Conservation (phyloP, 352 stramenopile genomes). For the Peronosclerospora sorghi region DNA sequence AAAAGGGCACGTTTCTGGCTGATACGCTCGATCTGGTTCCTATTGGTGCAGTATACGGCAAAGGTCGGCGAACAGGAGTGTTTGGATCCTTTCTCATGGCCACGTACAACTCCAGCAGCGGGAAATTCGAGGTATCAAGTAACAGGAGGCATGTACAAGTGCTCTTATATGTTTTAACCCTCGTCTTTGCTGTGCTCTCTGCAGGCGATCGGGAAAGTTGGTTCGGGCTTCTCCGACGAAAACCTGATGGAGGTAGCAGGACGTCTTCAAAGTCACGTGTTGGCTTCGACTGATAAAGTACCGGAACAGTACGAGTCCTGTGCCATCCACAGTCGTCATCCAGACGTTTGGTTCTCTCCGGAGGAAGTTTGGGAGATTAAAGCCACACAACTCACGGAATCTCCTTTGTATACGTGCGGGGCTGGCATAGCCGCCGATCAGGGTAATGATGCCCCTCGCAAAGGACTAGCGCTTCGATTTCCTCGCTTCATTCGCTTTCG, state of each 20-base stretch:
- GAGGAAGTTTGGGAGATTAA: constrained; percentile 98
- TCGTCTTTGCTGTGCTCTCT: background rate
- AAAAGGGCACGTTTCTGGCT: constrained; percentile 50
- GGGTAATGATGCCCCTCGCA: constrained; percentile 12
- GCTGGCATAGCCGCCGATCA: constrained; percentile 3
- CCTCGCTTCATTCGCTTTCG: constrained; percentile 95
- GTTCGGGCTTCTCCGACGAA: constrained; percentile 97
- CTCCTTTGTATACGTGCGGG: constrained; percentile 90
- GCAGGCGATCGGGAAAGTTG: constrained; percentile 85
- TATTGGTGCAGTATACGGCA: constrained; percentile 94
- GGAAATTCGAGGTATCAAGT: constrained; percentile 87
- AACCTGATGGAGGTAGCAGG: constrained; percentile 65
- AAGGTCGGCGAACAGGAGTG: constrained; percentile 88
- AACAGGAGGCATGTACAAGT: background rate
- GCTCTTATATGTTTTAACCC: constrained; percentile 1
- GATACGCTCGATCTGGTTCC: constrained; percentile 97
- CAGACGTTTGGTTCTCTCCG: constrained; percentile 91
- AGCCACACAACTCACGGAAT: constrained; percentile 95
- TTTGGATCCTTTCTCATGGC: constrained; percentile 98
- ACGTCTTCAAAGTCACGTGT: constrained; percentile 29
- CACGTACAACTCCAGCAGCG: constrained; percentile 88
- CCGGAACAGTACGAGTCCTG: constrained; percentile 31
- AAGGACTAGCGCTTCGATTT: constrained; percentile 96
- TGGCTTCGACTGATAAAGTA: constrained; percentile 46
- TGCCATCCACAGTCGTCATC: constrained; percentile 52